Conservation (phyloP, 495 filamentous ascomycete genomes). For the Usnea hakonensis region DNA sequence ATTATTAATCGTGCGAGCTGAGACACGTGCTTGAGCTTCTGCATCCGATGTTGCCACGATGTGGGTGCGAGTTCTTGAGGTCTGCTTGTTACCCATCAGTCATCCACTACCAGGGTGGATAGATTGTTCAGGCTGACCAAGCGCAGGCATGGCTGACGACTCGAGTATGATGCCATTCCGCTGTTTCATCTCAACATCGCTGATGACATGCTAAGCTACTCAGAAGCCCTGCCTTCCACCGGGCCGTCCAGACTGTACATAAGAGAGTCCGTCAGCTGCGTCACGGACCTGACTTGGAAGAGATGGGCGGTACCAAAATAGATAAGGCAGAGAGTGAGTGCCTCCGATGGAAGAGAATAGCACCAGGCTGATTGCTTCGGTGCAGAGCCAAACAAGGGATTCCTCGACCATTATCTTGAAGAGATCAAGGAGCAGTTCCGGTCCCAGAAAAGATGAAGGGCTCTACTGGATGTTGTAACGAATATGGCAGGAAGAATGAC, state of each 20-base stretch:
- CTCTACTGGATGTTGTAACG: not conserved
- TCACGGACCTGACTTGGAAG: slow-evolving; percentile 49
- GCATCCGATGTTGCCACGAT: slow-evolving; percentile 9
- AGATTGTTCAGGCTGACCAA: slow-evolving; percentile 11
- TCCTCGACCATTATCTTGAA: slow-evolving; percentile 49
- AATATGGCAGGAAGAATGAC: not conserved
- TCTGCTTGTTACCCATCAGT: slow-evolving; percentile 26
- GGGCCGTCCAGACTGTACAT: slow-evolving; percentile 48
- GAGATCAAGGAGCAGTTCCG: slow-evolving; percentile 53
- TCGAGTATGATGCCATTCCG: slow-evolving; percentile 30
- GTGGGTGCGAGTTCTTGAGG: slow-evolving; percentile 44
- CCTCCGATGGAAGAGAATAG: slow-evolving; percentile 14
- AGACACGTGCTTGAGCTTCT: not conserved
- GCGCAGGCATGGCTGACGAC: slow-evolving; percentile 36
- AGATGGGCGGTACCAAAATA: slow-evolving; percentile 49
- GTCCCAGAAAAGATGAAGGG: slow-evolving; percentile 31
- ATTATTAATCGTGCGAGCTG: not conserved
- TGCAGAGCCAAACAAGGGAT: slow-evolving; percentile 34
- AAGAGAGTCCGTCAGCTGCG: slow-evolving; percentile 43
- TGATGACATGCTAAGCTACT: slow-evolving; percentile 42
- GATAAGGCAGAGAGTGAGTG: slow-evolving; percentile 35
- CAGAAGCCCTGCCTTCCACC: slow-evolving; percentile 52
- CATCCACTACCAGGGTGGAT: not conserved
- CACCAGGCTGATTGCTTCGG: slow-evolving; percentile 1
- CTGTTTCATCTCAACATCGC: slow-evolving; percentile 11